Evolutionary conservation across 1,139 yeast species (phyloP).

Genomic region (Saccharomyces hybrid): DNA sequence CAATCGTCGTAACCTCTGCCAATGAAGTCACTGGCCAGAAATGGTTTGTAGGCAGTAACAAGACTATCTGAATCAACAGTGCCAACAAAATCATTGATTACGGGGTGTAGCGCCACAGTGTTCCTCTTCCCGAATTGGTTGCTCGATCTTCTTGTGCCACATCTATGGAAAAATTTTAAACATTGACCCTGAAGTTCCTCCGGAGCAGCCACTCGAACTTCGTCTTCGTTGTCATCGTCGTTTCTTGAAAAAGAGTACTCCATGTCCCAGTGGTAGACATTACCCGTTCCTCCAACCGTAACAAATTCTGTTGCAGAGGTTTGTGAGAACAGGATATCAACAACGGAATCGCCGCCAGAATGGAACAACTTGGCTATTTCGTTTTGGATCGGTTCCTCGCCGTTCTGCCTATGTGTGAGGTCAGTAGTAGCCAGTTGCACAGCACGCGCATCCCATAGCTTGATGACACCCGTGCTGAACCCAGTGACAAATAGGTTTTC

Average conservation of each 20-base stretch:
- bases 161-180: conserved; percentile 26
- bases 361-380: conserved; percentile 25
- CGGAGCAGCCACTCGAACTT: conserved; percentile 11
- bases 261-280: conserved; percentile 31
- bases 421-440: conserved; percentile 22
- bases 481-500: conserved; percentile 29
- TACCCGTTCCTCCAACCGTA: conserved; percentile 29
- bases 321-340: conserved; percentile 25
- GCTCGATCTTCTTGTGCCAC: conserved; percentile 23
- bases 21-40: conserved; percentile 13
- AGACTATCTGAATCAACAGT: conserved; percentile 23
- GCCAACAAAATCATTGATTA: conserved; percentile 20
- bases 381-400: conserved; percentile 25
- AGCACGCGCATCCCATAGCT: conserved; percentile 31
- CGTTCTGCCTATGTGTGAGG: conserved; percentile 21
- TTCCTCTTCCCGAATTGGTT: conserved; percentile 16
- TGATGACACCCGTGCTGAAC: conserved; percentile 27
- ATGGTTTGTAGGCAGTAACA: conserved; percentile 24
- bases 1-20: conserved; percentile 9
- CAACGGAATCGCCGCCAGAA: conserved; percentile 29
- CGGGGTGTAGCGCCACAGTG: conserved; percentile 24
- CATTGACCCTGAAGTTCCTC: conserved; percentile 27
- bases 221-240: conserved; percentile 22
- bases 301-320: conserved; percentile 26
- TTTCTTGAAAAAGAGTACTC: conserved; percentile 21